A percentile compares a stretch with the other conserved stretches of the same genome.
These are phyloP conservation scores for Calocybe indica DNA, from an alignment of 768 basidiomycete species.

Conservation along the genomic window DNA sequence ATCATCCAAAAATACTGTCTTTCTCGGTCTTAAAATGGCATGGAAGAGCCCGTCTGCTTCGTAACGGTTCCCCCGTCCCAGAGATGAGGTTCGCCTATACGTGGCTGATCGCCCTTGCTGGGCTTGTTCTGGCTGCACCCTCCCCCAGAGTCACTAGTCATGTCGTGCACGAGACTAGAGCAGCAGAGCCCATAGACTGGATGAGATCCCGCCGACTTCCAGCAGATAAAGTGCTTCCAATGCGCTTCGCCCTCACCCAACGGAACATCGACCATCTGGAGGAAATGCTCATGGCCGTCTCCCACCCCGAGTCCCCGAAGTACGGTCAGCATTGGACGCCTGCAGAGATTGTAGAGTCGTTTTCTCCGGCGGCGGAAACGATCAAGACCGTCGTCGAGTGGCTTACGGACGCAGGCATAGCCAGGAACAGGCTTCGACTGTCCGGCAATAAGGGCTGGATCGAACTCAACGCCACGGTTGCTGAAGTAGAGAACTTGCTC, in stretches of 20 bases:
- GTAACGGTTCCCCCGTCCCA: no score
- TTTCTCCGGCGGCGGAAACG: constrained; percentile 37
- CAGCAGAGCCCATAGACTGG: constrained; percentile 22
- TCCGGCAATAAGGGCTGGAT: constrained; percentile 33
- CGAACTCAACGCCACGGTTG: constrained; percentile 21
- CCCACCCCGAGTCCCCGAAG: constrained; percentile 42
- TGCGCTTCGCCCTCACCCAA: constrained; percentile 27
- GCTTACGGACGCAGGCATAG: constrained; percentile 37
- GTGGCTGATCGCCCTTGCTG: constrained; percentile 5
- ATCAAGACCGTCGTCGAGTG: constrained; percentile 36
- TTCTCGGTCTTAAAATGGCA: no score
- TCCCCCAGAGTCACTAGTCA: constrained; percentile 16
- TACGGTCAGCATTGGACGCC: constrained; percentile 48
- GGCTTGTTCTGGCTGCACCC: constrained; percentile 12
- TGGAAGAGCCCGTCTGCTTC: no score
- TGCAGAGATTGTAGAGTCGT: constrained; percentile 34
- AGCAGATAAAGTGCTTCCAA: constrained; percentile 9
- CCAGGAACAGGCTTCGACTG: constrained; percentile 28
- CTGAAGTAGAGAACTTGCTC: constrained; percentile 25
- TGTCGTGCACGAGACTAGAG: constrained; percentile 22
- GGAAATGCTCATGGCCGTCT: constrained; percentile 38
- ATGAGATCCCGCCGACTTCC: constrained; percentile 15
- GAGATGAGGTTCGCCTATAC: constrained; percentile 4
- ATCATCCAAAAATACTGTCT: no score
- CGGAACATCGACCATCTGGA: constrained; percentile 39